Evolutionary conservation across 306 rosid species (phyloP).

Genomic region (Prosopis cineraria): DNA sequence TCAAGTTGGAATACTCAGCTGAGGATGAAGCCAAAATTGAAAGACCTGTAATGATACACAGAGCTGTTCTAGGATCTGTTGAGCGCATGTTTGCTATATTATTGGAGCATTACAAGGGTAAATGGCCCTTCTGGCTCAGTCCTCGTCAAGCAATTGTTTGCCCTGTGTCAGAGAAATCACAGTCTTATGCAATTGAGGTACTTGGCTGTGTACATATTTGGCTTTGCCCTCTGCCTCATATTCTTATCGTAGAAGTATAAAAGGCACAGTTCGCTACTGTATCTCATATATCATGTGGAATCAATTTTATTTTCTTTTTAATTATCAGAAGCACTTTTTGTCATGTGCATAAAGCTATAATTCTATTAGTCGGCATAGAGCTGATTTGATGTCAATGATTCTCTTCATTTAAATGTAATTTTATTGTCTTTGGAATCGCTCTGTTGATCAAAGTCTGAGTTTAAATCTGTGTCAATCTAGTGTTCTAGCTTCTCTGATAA

Average conservation of each 20-base stretch:
- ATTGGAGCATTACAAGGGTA: constrained; percentile 93
- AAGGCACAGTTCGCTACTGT: constrained; percentile 50
- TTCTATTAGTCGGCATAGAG: background rate
- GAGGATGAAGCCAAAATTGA: constrained; percentile 96
- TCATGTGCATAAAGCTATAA: background rate
- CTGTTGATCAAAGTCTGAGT: constrained; percentile 1
- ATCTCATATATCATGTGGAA: background rate
- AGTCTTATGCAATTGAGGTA: constrained; percentile 76
- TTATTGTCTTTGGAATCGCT: constrained; percentile 10
- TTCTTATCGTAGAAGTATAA: constrained; percentile 46
- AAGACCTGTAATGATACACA: constrained; percentile 91
- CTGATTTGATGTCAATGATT: background rate
- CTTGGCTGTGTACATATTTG: constrained; percentile 18
- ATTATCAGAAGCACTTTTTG: background rate
- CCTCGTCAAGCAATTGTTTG: constrained; percentile 96
- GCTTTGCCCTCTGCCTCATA: constrained; percentile 5
- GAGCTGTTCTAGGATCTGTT: constrained; percentile 93
- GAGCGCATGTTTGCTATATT: constrained; percentile 94
- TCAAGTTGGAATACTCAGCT: constrained; percentile 84
- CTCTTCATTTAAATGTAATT: background rate
- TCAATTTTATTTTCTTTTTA: background rate
- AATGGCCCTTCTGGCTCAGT: constrained; percentile 99
- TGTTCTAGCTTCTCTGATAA: background rate
- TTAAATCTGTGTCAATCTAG: constrained; percentile 6
- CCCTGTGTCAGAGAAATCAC: constrained; percentile 89